These are phyloP conservation scores for Phycomyces blakesleeanus DNA, from an alignment of 192 early-diverging fungal genomes.

Conservation along the genomic window DNA sequence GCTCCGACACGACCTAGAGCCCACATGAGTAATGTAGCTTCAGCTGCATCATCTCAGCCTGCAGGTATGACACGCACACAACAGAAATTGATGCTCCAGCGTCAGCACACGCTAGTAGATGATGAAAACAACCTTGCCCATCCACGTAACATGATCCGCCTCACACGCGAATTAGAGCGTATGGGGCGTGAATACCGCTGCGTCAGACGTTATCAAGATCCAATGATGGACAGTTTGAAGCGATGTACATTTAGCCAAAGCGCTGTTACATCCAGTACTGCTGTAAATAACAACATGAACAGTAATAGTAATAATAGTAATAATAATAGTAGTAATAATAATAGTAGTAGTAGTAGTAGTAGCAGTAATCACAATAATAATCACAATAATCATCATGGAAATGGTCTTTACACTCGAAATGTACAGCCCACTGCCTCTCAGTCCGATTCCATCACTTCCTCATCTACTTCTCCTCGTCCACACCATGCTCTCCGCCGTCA, in stretches of 20 bases:
- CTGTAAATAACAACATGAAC: too few relatives aligned
- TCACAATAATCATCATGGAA: too few relatives aligned
- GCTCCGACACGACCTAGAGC: background rate
- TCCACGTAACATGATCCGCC: conserved; percentile 37
- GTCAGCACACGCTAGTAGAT: conserved; percentile 38
- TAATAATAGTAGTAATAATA: too few relatives aligned
- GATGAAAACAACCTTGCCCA: conserved; percentile 40
- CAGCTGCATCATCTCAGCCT: conserved; percentile 9
- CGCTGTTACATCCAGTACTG: too few relatives aligned
- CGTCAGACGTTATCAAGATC: conserved; percentile 34
- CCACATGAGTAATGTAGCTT: conserved; percentile 5
- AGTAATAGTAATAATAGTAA: too few relatives aligned
- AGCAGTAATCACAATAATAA: too few relatives aligned
- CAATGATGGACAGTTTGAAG: conserved; percentile 39
- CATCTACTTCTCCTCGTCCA: background rate
- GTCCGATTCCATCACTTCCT: too few relatives aligned
- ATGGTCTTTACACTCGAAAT: too few relatives aligned
- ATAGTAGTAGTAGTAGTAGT: too few relatives aligned
- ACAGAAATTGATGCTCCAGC: conserved; percentile 40
- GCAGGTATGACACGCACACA: conserved; percentile 39
- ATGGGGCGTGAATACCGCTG: conserved; percentile 38
- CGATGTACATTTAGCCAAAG: too few relatives aligned
- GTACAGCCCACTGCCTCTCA: too few relatives aligned
- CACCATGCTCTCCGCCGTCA: background rate
- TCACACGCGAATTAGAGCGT: conserved; percentile 37